Conservation (phyloP, 192 early-diverging fungal genomes). For the Umbelopsis sp. region DNA sequence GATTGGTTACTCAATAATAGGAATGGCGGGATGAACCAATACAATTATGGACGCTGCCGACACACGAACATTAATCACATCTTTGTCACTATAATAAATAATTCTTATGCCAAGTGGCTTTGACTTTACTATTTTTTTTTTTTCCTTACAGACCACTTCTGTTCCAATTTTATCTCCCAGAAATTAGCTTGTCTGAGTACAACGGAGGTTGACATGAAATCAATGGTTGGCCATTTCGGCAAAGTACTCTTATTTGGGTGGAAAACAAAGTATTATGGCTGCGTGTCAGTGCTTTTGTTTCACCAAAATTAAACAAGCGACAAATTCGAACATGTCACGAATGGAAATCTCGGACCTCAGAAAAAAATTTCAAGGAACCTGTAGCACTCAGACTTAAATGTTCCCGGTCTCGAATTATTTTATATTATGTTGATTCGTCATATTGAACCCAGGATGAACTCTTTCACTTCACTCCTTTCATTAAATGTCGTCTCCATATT, state of each 20-base stretch:
- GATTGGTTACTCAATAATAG: no score
- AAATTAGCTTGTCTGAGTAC: no score
- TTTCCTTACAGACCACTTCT: no score
- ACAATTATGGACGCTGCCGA: no score
- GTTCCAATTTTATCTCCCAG: no score
- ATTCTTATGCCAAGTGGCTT: no score
- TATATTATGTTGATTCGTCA: neutral
- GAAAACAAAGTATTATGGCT: neutral
- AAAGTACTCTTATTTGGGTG: neutral
- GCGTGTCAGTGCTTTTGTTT: conserved; percentile 5
- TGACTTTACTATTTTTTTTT: no score
- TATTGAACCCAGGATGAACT: neutral
- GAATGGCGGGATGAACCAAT: no score
- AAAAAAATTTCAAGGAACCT: conserved; percentile 1
- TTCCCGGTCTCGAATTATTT: neutral
- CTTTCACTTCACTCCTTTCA: neutral
- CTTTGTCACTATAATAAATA: no score
- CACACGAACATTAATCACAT: no score
- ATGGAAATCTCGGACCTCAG: conserved; percentile 4
- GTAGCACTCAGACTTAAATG: neutral
- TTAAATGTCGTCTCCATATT: neutral
- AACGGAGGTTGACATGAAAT: no score
- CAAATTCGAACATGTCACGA: neutral
- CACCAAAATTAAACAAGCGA: neutral
- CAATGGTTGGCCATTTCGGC: no score